Conservation (phyloP, 169 alveolate genomes). For the Plasmodium vinckei region DNA sequence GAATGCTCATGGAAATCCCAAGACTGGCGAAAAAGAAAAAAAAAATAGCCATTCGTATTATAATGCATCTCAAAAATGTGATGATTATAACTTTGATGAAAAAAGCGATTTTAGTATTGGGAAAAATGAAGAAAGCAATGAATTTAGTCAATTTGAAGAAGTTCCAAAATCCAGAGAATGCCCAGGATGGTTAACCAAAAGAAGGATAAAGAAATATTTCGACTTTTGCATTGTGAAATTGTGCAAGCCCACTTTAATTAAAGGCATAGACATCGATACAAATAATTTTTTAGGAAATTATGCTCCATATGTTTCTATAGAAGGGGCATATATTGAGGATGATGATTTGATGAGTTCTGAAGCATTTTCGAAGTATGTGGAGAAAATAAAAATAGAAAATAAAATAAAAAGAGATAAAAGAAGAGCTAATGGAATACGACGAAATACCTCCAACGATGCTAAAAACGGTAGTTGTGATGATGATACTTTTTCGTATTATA, state of each 20-base stretch:
- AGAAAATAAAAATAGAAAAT: slow-evolving; percentile 15
- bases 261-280: slow-evolving; percentile 79
- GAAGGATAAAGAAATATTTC: slow-evolving; percentile 78
- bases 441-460: no score
- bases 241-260: slow-evolving; percentile 75
- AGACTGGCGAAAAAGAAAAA: background rate
- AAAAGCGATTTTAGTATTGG: no score
- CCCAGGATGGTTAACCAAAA: slow-evolving; percentile 82
- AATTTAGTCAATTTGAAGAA: no score
- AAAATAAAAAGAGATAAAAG: slow-evolving; percentile 16
- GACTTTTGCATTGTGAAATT: slow-evolving; percentile 78
- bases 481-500: background rate
- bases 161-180: slow-evolving; percentile 15
- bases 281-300: slow-evolving; percentile 78
- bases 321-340: slow-evolving; percentile 77
- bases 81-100: background rate
- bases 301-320: slow-evolving; percentile 80
- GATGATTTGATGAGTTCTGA: slow-evolving; percentile 33
- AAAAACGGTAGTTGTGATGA: background rate
- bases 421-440: background rate
- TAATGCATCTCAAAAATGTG: background rate
- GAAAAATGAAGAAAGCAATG: no score
- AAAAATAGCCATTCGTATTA: background rate
- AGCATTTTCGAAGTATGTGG: slow-evolving; percentile 64
- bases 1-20: background rate